A percentile compares a stretch with the other conserved stretches of the same genome.
phyloP scores from a whole-genome alignment of 2,329 filamentous ascomycete species.

The Fusarium illudens region DNA sequence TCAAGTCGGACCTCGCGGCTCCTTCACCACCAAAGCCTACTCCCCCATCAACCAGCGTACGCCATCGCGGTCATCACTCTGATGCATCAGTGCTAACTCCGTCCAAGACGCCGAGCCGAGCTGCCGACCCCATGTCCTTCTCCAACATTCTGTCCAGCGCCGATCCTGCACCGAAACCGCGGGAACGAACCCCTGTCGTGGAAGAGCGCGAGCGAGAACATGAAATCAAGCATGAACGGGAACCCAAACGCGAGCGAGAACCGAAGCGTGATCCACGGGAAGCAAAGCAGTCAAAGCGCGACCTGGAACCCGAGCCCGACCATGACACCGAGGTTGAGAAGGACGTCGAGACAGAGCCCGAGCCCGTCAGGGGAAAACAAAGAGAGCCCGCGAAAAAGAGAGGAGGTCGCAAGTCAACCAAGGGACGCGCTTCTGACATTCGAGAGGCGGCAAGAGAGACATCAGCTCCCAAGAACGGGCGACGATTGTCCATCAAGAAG shows the following conservation, averaged over 20 bases:
- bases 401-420: constrained; percentile 50
- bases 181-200: constrained; percentile 54
- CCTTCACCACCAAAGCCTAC: constrained; percentile 53
- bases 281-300: constrained; percentile 43
- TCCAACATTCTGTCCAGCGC: constrained; percentile 90
- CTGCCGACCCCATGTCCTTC: constrained; percentile 92
- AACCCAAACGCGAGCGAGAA: constrained; percentile 26
- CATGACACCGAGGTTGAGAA: constrained; percentile 48
- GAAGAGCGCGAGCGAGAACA: constrained; percentile 38
- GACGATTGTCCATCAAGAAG: constrained; percentile 62
- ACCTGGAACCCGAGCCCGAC: constrained; percentile 38
- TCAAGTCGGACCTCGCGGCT: constrained; percentile 52
- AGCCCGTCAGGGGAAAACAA: constrained; percentile 41
- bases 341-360: constrained; percentile 48
- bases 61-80: constrained; percentile 28
- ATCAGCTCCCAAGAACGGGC: constrained; percentile 57
- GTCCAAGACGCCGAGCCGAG: constrained; percentile 72
- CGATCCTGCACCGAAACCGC: constrained; percentile 68
- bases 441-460: constrained; percentile 59
- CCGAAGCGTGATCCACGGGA: constrained; percentile 32
- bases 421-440: constrained; percentile 62
- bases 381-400: constrained; percentile 46
- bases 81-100: constrained; percentile 23
- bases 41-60: constrained; percentile 49
- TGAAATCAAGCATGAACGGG: constrained; percentile 28